Evolutionary conservation across 371 early-diverging fungal genomes (phyloP), one percentile per base, ranked within the genome.

Genomic region (Rhizopus microsporus): DNA sequence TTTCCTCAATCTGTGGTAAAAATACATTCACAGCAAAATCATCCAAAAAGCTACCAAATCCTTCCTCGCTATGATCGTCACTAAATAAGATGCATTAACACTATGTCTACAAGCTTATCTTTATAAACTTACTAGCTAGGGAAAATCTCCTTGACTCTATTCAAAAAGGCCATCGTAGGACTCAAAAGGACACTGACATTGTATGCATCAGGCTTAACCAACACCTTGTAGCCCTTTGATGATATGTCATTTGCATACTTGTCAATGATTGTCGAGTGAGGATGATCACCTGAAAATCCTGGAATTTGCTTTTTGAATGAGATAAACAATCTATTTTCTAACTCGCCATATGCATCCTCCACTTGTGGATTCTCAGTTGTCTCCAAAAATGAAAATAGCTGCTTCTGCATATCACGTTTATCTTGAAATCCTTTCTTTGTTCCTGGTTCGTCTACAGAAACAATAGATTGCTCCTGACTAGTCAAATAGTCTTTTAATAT

Each of bases 1-100:
- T 80, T 47, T 87, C 85, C 59, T 91, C 89, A 56, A 90, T 84
- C 51, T 86, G 84, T 9, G 91, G 90, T 34, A 91, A 62, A 56
- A 88, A 93, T 12, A 87, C 85, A 64, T 84, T 87, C 49, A 86
- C 65, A 17, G 91, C 80, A 77, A 91, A 91, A 34, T 93, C 91
- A 53, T 93, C 88, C 54, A 93, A 66, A 72, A 90, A 93, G 33
- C 73, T 77, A n/a, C 76, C 74, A 62, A 90, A 89, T 10, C 72
- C 81, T 46, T 79, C 86, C 30, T 79, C 76, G 45, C 80, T 83
- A 9, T 61, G 65, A 46, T 74, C 75, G 50, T 79, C 77, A 32
- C 80, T 75, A 48, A 15, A 45, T 40, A 7, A 13, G 17, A 39
- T 31, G 35, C 29, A 23, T 17, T 3, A n/a, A 40, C 4, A 7